phyloP scores from a whole-genome alignment of 148 eudicot genomes.

The Talinum fruticosum region DNA sequence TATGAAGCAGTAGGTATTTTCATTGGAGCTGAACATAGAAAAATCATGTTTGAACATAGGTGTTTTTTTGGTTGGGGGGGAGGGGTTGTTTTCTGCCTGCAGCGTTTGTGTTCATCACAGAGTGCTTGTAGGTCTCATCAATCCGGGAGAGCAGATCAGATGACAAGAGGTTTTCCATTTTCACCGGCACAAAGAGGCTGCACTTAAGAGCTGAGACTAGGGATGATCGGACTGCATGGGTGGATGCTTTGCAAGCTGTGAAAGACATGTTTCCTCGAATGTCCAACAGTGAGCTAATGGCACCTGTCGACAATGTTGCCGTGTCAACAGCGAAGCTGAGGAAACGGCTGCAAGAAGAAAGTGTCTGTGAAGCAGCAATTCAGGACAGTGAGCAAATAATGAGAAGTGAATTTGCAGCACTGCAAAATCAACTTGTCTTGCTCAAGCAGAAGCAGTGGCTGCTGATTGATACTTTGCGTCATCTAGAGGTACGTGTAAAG shows the following conservation, averaged over 20 bases:
- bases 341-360: conserved; percentile 65
- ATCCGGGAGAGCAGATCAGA: conserved; percentile 85
- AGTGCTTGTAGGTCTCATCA: conserved; percentile 59
- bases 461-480: conserved; percentile 66
- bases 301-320: conserved; percentile 48
- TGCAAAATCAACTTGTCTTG: conserved; percentile 70
- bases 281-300: conserved; percentile 76
- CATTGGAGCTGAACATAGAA: background rate
- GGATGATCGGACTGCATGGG: conserved; percentile 73
- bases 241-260: conserved; percentile 82
- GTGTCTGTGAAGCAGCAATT: conserved; percentile 62
- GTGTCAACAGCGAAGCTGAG: conserved; percentile 70
- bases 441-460: conserved; percentile 80
- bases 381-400: conserved; percentile 76
- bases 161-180: conserved; percentile 87
- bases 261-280: conserved; percentile 88
- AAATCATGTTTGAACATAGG: background rate
- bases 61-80: too few species aligned
- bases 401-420: conserved; percentile 59
- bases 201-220: conserved; percentile 77
- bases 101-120: background rate
- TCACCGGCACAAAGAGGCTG: conserved; percentile 88
- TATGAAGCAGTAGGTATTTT: background rate
- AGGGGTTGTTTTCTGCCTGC: background rate
- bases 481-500: conserved; percentile 73